phyloP scores from a whole-genome alignment of 129 eudicot genomes.

The Centella asiatica region DNA sequence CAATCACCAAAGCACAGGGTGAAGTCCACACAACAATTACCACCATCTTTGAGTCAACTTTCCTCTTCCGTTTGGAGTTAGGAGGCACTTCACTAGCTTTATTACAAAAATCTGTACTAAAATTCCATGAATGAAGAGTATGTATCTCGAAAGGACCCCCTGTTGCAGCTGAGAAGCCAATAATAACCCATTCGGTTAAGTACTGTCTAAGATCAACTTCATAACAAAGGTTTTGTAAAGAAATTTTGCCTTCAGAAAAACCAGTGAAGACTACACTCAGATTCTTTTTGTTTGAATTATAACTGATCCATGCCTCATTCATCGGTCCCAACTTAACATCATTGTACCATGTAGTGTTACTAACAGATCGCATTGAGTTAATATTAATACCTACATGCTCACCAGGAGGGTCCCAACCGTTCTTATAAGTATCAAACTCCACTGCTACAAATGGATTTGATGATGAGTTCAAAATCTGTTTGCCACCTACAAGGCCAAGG shows the following conservation, averaged over 20 bases:
- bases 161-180: constrained; percentile 28
- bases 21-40: background rate
- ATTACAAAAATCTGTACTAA: constrained; percentile 12
- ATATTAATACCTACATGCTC: constrained; percentile 49
- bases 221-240: constrained; percentile 11
- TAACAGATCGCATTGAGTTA: constrained; percentile 35
- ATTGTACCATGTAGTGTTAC: constrained; percentile 25
- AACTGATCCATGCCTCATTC: constrained; percentile 33
- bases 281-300: constrained; percentile 19
- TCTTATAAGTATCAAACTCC: constrained; percentile 38
- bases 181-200: constrained; percentile 18
- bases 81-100: too few relatives aligned
- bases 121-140: constrained; percentile 19
- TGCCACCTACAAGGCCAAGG: constrained; percentile 16
- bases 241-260: background rate
- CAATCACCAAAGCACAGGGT: background rate
- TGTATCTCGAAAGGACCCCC: constrained; percentile 5
- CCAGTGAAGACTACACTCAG: constrained; percentile 19
- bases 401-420: constrained; percentile 32
- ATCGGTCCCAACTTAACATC: too few relatives aligned
- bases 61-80: background rate
- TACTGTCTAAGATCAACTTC: constrained; percentile 15
- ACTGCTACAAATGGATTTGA: constrained; percentile 33
- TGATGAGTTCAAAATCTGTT: background rate
- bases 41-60: background rate